Evolutionary conservation across 805 yeast genomes (phyloP).

Genomic region (Ogataea pini): DNA sequence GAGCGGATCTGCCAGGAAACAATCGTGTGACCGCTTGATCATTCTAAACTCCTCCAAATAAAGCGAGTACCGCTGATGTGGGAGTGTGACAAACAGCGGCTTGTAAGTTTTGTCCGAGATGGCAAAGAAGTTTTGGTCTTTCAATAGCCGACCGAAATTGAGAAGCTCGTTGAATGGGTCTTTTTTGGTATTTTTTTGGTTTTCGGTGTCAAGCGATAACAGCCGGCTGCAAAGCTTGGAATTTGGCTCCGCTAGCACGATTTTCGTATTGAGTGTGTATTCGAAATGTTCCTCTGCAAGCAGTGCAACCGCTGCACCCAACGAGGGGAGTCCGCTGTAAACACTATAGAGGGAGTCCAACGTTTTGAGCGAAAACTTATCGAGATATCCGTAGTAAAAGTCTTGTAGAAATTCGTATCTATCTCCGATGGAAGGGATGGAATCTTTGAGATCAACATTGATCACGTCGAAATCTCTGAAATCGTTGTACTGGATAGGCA

Average conservation of each 20-base stretch:
- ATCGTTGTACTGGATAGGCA: conserved; percentile 46
- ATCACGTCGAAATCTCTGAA: conserved; percentile 28
- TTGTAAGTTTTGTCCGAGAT: conserved; percentile 17
- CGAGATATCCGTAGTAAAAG: conserved; percentile 19
- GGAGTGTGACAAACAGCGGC: conserved; percentile 42
- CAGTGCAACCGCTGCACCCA: conserved; percentile 19
- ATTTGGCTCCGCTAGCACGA: conserved; percentile 63
- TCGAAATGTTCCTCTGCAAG: conserved; percentile 15
- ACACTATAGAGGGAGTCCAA: conserved; percentile 21
- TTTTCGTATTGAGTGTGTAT: conserved; percentile 41
- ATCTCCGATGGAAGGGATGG: conserved; percentile 23
- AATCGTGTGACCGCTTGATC: conserved; percentile 36
- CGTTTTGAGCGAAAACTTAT: conserved; percentile 11
- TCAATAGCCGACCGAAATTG: conserved; percentile 22
- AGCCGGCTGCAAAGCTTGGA: conserved; percentile 24
- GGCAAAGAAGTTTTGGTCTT: conserved; percentile 15
- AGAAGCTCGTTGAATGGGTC: conserved; percentile 47
- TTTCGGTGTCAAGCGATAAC: conserved; percentile 22
- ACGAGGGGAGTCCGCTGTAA: conserved; percentile 42
- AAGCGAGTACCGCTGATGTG: conserved; percentile 52
- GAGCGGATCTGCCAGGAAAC: conserved; percentile 45
- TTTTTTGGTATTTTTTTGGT: conserved; percentile 42
- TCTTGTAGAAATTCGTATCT: conserved; percentile 22
- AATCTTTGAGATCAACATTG: conserved; percentile 10
- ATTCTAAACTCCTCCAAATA: conserved; percentile 50